phyloP scores from a whole-genome alignment of 208 protist genomes.

The Lotmaria passim region DNA sequence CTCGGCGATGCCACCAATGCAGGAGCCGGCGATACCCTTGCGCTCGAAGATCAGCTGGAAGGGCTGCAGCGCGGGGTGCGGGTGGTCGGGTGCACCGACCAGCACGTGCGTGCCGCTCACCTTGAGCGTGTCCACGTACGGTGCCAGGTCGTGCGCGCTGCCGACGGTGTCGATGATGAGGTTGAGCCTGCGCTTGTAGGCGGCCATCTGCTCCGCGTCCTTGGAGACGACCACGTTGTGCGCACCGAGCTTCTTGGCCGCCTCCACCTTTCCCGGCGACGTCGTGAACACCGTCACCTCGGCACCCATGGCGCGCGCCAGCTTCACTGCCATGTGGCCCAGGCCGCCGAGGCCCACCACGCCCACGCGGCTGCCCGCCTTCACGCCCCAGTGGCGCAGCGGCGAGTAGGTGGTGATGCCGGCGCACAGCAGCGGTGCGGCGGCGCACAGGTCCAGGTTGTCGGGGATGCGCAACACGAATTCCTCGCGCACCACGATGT shows the following conservation, averaged over 20 bases:
- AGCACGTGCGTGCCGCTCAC: conserved; percentile 59
- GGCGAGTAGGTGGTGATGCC: conserved; percentile 90
- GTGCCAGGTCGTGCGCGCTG: conserved; percentile 46
- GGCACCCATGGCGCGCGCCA: conserved; percentile 80
- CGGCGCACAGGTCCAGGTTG: conserved; percentile 56
- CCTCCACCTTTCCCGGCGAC: conserved; percentile 58
- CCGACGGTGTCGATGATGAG: conserved; percentile 78
- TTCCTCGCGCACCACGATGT: conserved; percentile 68
- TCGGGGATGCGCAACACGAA: conserved; percentile 76
- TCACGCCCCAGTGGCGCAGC: conserved; percentile 72
- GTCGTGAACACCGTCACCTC: conserved; percentile 88
- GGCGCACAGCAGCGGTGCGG: conserved; percentile 89
- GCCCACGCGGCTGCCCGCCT: conserved; percentile 61
- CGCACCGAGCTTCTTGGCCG: conserved; percentile 71
- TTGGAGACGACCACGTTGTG: conserved; percentile 66
- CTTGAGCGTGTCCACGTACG: conserved; percentile 56
- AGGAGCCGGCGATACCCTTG: conserved; percentile 47
- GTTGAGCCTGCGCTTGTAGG: conserved; percentile 47
- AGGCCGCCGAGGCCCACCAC: conserved; percentile 89
- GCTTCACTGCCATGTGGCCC: conserved; percentile 91
- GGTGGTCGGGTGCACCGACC: conserved; percentile 51
- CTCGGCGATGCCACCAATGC: conserved; percentile 71
- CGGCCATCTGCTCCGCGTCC: conserved; percentile 60
- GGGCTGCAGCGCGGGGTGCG: neutral
- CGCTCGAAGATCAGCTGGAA: conserved; percentile 34